Evolutionary conservation across 2,329 filamentous ascomycete genomes (phyloP).

Genomic region (Fusarium euwallaceae): DNA sequence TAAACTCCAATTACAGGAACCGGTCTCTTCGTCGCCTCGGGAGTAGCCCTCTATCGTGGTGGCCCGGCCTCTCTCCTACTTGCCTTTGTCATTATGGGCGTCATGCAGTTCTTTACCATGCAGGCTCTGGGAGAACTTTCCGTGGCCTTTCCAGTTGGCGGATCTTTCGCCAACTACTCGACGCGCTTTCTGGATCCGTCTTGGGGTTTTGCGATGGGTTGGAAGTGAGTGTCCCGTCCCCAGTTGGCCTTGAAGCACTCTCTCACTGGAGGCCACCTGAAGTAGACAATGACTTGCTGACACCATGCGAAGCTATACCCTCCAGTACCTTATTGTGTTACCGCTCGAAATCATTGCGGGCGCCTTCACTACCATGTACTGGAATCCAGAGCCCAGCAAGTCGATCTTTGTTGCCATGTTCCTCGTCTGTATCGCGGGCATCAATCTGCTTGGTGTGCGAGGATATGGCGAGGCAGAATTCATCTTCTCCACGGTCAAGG

Average conservation of each 20-base stretch:
- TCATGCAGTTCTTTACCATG: conserved; percentile 92
- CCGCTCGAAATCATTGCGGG: conserved; percentile 90
- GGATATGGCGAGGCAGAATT: conserved; percentile 93
- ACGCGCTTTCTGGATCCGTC: conserved; percentile 95
- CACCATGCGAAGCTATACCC: conserved; percentile 72
- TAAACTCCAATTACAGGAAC: conserved; percentile 66
- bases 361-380: conserved; percentile 85
- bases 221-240: conserved; percentile 68
- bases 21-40: conserved; percentile 90
- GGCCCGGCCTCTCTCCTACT: conserved; percentile 83
- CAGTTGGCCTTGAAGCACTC: background rate
- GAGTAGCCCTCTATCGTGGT: conserved; percentile 75
- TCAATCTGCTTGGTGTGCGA: conserved; percentile 90
- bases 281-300: background rate
- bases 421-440: conserved; percentile 77
- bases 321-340: conserved; percentile 87
- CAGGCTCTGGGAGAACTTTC: conserved; percentile 93
- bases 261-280: background rate
- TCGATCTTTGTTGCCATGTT: conserved; percentile 88
- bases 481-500: conserved; percentile 86
- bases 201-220: conserved; percentile 95
- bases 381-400: conserved; percentile 74
- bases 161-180: conserved; percentile 91
- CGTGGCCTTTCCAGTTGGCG: conserved; percentile 88
- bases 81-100: conserved; percentile 80